Base-by-base conservation (phyloP, 2,329 filamentous ascomycete species). In the Microdochium nivale region DNA sequence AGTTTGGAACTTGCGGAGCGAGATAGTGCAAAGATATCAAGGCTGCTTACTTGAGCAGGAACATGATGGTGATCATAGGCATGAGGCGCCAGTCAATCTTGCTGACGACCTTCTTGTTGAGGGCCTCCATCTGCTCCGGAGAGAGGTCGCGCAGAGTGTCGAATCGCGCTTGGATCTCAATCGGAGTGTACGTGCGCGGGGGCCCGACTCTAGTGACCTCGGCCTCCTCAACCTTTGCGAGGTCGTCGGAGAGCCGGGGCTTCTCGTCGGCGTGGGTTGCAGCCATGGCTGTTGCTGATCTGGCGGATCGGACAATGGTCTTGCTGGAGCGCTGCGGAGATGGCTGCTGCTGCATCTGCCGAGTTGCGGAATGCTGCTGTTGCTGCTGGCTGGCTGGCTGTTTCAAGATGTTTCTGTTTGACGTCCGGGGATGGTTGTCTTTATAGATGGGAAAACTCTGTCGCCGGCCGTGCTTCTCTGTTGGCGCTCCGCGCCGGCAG, bases 1-100 rank as follows among this genome's bases (percentile, higher is more conserved):
- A 44, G n/a, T 4, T 35, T 16, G 5, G 33, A 4, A 19, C 14
- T 37, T 14, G 40, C 3, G 43, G 10, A 16, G 19, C 3, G 23
- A 21, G 5, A 50, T 46, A 52, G 52, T 27, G 33, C 8, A 27
- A 16, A 16, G 9, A n/a, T n/a, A n/a, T n/a, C n/a, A n/a, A 8
- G 30, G 11, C 2, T 7, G 55, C 56, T 54, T 44, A 56, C 61
- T 55, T 59, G 60, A 63, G 62, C 25, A 64, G 53, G 16, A 62
- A 61, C 60, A 65, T 65, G 27, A 59, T 25, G 2, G 62, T 62
- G 27, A 62, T 59, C 10, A 53, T 55, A 2, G 61, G 61, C 59
- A 65, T 63, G 52, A 67, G 60, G 7, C 60, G 57, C 61, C 60
- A 62, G 44, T 67, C 65, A 24, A 67, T 56, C 50, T 62, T 66